Base-by-base conservation (phyloP, 176 grass and related monocot genomes). In the Oropetium thomaeum region DNA sequence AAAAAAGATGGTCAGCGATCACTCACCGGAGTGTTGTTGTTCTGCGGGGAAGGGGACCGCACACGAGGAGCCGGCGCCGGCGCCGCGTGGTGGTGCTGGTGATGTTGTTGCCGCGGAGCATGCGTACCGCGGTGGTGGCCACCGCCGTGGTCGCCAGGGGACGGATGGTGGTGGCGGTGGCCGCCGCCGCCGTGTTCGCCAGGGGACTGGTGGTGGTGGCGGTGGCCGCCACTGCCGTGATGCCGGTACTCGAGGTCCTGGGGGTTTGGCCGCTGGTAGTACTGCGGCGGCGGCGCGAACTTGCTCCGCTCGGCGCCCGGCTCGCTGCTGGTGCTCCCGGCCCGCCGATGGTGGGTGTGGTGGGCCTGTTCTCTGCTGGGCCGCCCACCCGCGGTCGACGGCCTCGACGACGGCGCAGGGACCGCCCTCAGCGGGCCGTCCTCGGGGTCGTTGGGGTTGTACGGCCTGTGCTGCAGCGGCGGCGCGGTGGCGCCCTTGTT, bases 261-360 rank as follows among this genome's bases (percentile, higher is more conserved):
- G 4, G 61, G 8, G 13, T 58, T 40, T 9, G 62, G 69, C 8
- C 81, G 45, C 20, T 2, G 74, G 4, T 80, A 3, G 38, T 33
- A 88, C 70, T 83, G 86, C 23, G 69, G 86, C 76, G 86, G 86
- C 37, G 86, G 86, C 64, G 86, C 86, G 76, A 84, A 88, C 86
- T 75, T 84, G 70, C 86, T 88, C 63, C 37, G 69, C 16, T 77
- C 37, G 35, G 61, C 14, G 22, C 10, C 63, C 8, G 35, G 79
- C 7, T 82, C 79, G 67, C 67, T 78, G 85, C 74, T 68, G 69
- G 5, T 74, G 75, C 81, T 80, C 13, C 47, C 81, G 25, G 43
- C 3, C 1, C 76, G 69, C 19, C 64, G 69, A 69, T 88, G 80
- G 58, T 3, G 25, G 41, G 0, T 0, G 8, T 38, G 5, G 8